Conservation (phyloP, 805 yeast species). For the Zygotorulaspora chibaensis region DNA sequence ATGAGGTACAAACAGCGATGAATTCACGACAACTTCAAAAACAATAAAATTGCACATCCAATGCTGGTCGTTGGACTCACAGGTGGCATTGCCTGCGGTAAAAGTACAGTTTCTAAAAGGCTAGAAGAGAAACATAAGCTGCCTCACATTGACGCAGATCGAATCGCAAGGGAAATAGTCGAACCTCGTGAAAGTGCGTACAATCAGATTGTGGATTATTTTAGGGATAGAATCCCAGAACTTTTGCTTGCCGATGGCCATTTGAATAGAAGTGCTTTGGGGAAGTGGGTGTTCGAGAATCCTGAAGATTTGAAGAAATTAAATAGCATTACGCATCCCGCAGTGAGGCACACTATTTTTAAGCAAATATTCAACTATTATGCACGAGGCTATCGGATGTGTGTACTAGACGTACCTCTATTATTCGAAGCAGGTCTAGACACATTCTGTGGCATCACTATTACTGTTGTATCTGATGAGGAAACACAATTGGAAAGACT, state of each 20-base stretch:
- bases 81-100: slow-evolving; percentile 97
- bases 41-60: background rate
- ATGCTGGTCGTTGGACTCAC: slow-evolving; percentile 95
- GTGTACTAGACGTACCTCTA: slow-evolving; percentile 84
- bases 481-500: slow-evolving; percentile 62
- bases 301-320: slow-evolving; percentile 52
- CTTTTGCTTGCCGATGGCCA: slow-evolving; percentile 40
- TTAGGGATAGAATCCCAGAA: slow-evolving; percentile 51
- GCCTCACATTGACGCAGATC: slow-evolving; percentile 82
- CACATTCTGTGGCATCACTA: slow-evolving; percentile 60
- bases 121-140: slow-evolving; percentile 49
- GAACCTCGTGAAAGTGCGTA: slow-evolving; percentile 75
- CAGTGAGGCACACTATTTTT: slow-evolving; percentile 60
- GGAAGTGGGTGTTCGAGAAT: slow-evolving; percentile 71
- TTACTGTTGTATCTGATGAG: slow-evolving; percentile 62
- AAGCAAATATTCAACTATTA: slow-evolving; percentile 55
- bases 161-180: slow-evolving; percentile 81
- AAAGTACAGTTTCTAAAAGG: slow-evolving; percentile 75
- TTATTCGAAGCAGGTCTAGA: slow-evolving; percentile 78
- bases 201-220: slow-evolving; percentile 56
- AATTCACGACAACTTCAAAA: background rate
- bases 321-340: slow-evolving; percentile 84
- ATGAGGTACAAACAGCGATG: background rate
- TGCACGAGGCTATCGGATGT: slow-evolving; percentile 52
- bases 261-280: slow-evolving; percentile 67